Percentiles rank a stretch among this genome's conserved stretches.
Conservation (phyloP, 805 yeast species). For the Lachancea sp. region DNA sequence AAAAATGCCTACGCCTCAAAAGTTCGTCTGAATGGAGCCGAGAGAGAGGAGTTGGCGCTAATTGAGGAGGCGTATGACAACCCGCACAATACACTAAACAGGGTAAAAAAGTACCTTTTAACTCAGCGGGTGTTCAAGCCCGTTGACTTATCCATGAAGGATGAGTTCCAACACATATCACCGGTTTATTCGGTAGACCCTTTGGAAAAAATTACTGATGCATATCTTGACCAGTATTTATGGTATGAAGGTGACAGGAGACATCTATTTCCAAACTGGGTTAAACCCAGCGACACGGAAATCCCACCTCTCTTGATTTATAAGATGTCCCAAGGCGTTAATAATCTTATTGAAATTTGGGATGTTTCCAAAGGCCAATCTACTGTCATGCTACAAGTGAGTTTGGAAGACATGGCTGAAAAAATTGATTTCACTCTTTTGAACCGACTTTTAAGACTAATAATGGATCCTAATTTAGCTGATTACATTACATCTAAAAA, state of each 20-base stretch:
- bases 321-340: constrained; percentile 91
- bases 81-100: constrained; percentile 85
- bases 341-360: constrained; percentile 77
- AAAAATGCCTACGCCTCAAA: constrained; percentile 73
- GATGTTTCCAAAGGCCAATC: constrained; percentile 64
- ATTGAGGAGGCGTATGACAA: constrained; percentile 96
- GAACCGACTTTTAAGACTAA: constrained; percentile 70
- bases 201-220: constrained; percentile 90
- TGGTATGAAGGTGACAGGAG: constrained; percentile 95
- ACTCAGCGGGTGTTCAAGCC: constrained; percentile 93
- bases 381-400: constrained; percentile 77
- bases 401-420: constrained; percentile 64
- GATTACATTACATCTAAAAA: constrained; percentile 91
- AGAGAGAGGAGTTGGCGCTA: constrained; percentile 86
- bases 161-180: constrained; percentile 70
- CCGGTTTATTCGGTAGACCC: constrained; percentile 91
- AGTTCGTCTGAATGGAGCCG: constrained; percentile 74
- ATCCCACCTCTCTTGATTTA: constrained; percentile 87
- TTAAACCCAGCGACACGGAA: constrained; percentile 90
- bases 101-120: constrained; percentile 73
- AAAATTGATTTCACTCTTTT: constrained; percentile 83
- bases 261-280: constrained; percentile 88
- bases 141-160: constrained; percentile 82
- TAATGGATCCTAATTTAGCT: constrained; percentile 86
- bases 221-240: constrained; percentile 87